These are phyloP conservation scores for Gentiana macrophylla DNA, from an alignment of 257 asterid species.

Conservation along the genomic window DNA sequence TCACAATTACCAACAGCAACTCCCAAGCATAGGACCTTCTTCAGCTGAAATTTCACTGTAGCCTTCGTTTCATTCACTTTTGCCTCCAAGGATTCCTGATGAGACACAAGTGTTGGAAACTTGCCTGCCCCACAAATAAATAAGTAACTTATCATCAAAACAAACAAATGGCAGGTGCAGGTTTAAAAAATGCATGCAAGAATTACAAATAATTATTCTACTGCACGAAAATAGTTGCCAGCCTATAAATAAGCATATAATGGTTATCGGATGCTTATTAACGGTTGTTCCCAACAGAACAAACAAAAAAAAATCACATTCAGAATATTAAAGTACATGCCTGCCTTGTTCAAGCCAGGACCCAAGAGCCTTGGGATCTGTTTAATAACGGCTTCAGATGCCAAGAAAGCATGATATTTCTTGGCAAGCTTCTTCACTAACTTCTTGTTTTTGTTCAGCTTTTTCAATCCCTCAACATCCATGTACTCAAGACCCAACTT, in stretches of 20 bases:
- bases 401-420: constrained; percentile 16
- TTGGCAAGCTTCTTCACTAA: constrained; percentile 18
- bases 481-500: constrained; percentile 15
- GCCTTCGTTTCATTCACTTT: constrained; percentile 17
- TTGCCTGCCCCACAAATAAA: constrained; percentile 6
- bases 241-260: background rate
- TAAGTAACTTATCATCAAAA: too few species aligned
- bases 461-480: constrained; percentile 19
- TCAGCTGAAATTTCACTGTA: constrained; percentile 15
- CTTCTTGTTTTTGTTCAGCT: constrained; percentile 20
- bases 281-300: too few species aligned
- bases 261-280: too few species aligned
- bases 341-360: constrained; percentile 17
- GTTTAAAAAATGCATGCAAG: background rate
- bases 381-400: constrained; percentile 17
- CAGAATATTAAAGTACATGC: background rate
- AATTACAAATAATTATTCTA: too few species aligned
- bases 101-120: constrained; percentile 15
- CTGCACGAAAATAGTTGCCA: background rate
- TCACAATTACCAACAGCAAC: constrained; percentile 17
- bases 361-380: constrained; percentile 17
- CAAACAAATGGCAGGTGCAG: too few species aligned
- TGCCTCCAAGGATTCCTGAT: constrained; percentile 15
- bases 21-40: constrained; percentile 21
- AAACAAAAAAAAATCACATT: too few species aligned